Base-by-base conservation (phyloP, 306 rosid species). In the Begonia loranthoides region DNA sequence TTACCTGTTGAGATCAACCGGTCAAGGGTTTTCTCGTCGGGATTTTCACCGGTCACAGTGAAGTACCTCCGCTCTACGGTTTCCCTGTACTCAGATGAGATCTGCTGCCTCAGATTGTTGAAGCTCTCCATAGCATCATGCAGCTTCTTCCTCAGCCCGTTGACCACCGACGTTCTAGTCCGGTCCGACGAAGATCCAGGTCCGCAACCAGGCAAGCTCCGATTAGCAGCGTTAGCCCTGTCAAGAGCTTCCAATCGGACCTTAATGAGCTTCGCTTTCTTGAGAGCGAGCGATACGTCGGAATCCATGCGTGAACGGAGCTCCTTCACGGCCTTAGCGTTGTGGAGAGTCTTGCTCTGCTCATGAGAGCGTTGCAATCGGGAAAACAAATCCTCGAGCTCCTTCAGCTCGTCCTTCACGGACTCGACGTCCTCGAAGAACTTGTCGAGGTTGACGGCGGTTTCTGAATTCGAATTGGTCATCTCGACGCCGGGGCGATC, bases 21-120 rank as follows among this genome's bases (percentile, higher is more conserved):
- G 70, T 87, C 95, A 13, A 87, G 61, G 44, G 86, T 87, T 14
- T 79, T 82, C 11, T 82, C 95, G 45, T 87, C 89, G 17, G 95
- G 95, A 51, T 82, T 87, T 70, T 82, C 87, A 21, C 95, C 95
- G 41, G 95, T 82, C 52, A 87, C 95, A 41, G 93, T 87, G 72
- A 66, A 87, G 64, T 79, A 87, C n/a, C 95, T 66, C 0, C 95
- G 83, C 60, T 87, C 93, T 0, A 87, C 95, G 51, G 95, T 87
- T 45, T 87, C 89, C 1, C 93, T 63, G 51, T 87, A 82, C 65
- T 87, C 95, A 4, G 83, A 51, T 3, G 88, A 75, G 51, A 87
- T 83, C 57, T 73, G 64, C 59, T 73, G 68, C 33, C 95, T 49
- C 1, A 87, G 62, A 4, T 55, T 52, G 22, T 77, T 87, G 70